Conservation (phyloP, 1,139 yeast species). For the Pichia sp. region DNA sequence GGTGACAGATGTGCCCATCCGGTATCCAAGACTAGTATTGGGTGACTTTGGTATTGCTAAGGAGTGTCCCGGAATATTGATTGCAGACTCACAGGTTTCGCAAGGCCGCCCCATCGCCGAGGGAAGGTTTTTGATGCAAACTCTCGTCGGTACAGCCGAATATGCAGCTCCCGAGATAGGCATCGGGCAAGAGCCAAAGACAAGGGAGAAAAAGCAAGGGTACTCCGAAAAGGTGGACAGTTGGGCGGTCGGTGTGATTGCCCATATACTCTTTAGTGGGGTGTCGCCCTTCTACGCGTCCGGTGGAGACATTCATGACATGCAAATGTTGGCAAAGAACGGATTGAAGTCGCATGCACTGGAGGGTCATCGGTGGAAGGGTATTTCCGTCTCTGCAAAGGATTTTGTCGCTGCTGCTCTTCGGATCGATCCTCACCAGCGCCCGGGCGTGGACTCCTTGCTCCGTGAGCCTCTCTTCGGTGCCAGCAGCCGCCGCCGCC, state of each 20-base stretch:
- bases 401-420: no score
- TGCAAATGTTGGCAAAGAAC: no score
- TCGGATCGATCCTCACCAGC: no score
- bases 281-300: slow-evolving; percentile 54
- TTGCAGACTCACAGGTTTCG: no score
- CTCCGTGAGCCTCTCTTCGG: no score
- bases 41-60: slow-evolving; percentile 65
- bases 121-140: slow-evolving; percentile 37
- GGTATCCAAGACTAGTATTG: slow-evolving; percentile 43
- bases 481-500: no score
- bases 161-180: slow-evolving; percentile 60
- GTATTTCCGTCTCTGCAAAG: no score
- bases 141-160: slow-evolving; percentile 62
- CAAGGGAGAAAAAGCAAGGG: slow-evolving; percentile 28
- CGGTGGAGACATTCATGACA: slow-evolving; percentile 3
- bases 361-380: no score
- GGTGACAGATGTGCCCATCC: slow-evolving; percentile 49
- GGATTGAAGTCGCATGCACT: neutral
- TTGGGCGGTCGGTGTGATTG: slow-evolving; percentile 61
- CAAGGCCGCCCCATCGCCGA: no score
- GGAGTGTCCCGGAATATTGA: neutral
- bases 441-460: no score
- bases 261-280: slow-evolving; percentile 50
- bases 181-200: neutral
- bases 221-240: slow-evolving; percentile 48